Conservation (phyloP, 805 yeast genomes). For the Candida berthetii region DNA sequence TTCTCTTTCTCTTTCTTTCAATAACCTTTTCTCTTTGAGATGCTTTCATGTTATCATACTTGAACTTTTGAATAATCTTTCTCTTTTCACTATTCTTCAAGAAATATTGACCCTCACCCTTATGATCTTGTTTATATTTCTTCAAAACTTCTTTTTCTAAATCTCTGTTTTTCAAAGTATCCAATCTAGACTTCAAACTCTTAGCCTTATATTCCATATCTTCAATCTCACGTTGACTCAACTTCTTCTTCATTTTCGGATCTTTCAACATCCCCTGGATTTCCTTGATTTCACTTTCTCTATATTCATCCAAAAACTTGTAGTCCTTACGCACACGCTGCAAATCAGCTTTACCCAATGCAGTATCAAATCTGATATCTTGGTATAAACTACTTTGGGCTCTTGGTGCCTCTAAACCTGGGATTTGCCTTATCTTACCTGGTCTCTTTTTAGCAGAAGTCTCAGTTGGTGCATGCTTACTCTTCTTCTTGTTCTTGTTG, state of each 20-base stretch:
- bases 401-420: constrained; percentile 47
- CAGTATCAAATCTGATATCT: constrained; percentile 89
- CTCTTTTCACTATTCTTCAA: constrained; percentile 67
- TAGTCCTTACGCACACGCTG: constrained; percentile 68
- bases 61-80: constrained; percentile 70
- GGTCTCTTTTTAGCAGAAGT: constrained; percentile 69
- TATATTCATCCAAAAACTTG: constrained; percentile 79
- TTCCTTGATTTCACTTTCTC: constrained; percentile 63
- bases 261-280: constrained; percentile 53
- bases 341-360: constrained; percentile 78
- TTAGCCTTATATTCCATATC: constrained; percentile 52
- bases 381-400: constrained; percentile 42
- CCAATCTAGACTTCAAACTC: constrained; percentile 61
- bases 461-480: constrained; percentile 87
- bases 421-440: constrained; percentile 64
- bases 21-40: constrained; percentile 73
- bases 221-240: constrained; percentile 38
- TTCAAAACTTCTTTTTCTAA: constrained; percentile 65
- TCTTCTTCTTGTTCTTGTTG: constrained; percentile 27
- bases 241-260: constrained; percentile 34
- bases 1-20: constrained; percentile 84
- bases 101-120: constrained; percentile 48
- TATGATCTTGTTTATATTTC: constrained; percentile 37
- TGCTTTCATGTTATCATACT: constrained; percentile 67
- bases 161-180: constrained; percentile 67